These are phyloP conservation scores for Backusella sp. DNA, from an alignment of 192 early-diverging fungal genomes.

Conservation along the genomic window DNA sequence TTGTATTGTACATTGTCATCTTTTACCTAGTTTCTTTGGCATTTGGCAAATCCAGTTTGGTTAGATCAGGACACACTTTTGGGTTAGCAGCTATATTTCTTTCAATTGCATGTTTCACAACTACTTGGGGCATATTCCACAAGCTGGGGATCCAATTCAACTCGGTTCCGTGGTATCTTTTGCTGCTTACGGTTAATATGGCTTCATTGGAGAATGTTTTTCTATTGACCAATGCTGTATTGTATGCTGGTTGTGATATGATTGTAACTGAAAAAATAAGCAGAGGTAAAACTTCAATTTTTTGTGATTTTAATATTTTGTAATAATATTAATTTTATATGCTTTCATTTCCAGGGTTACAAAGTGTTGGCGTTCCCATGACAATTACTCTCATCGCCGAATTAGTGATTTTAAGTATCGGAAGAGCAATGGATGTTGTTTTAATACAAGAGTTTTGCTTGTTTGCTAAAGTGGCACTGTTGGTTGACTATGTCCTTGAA, in stretches of 20 bases:
- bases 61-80: slow-evolving; percentile 76
- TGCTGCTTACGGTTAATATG: slow-evolving; percentile 68
- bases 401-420: slow-evolving; percentile 55
- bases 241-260: slow-evolving; percentile 66
- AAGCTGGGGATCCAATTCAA: slow-evolving; percentile 58
- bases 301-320: background rate
- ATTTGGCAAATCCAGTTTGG: slow-evolving; percentile 62
- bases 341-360: slow-evolving; percentile 42
- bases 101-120: slow-evolving; percentile 58
- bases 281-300: slow-evolving; percentile 35
- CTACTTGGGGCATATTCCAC: slow-evolving; percentile 64
- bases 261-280: slow-evolving; percentile 72
- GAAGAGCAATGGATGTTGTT: slow-evolving; percentile 53
- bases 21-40: slow-evolving; percentile 71
- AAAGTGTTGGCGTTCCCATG: slow-evolving; percentile 69
- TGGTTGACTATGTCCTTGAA: slow-evolving; percentile 79
- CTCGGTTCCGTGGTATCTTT: slow-evolving; percentile 65
- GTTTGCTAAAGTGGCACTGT: slow-evolving; percentile 61
- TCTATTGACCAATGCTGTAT: slow-evolving; percentile 70
- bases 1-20: slow-evolving; percentile 59
- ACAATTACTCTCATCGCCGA: slow-evolving; percentile 54
- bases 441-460: slow-evolving; percentile 77
- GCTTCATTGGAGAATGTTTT: slow-evolving; percentile 78
- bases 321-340: background rate
- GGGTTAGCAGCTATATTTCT: slow-evolving; percentile 67